Evolutionary conservation across 805 yeast genomes (phyloP).

Genomic region (Teunomyces aglyptinius): DNA sequence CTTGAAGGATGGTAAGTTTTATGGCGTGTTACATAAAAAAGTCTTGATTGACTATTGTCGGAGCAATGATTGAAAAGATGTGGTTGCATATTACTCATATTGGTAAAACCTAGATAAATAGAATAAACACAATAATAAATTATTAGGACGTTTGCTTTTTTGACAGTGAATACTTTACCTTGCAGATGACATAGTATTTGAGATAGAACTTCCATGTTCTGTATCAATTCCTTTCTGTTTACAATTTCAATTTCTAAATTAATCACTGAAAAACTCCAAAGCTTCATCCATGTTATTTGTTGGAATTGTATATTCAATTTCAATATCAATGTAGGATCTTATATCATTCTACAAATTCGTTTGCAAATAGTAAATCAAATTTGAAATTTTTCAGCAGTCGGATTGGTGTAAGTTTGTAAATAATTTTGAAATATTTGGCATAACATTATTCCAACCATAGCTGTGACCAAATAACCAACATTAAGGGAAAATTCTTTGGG

Average conservation of each 20-base stretch:
- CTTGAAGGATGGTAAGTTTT: constrained; percentile 44
- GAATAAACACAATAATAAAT: not conserved
- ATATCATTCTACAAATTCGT: not conserved
- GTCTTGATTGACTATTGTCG: constrained; percentile 46
- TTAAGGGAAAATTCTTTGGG: not conserved
- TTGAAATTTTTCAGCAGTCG: not conserved
- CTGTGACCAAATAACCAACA: not conserved
- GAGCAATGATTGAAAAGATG: constrained; percentile 7
- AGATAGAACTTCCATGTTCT: not conserved
- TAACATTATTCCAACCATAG: not conserved
- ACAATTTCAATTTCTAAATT: not conserved
- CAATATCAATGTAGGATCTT: not conserved
- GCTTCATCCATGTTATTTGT: not conserved
- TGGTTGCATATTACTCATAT: not conserved
- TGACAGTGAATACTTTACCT: not conserved
- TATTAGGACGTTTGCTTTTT: not conserved
- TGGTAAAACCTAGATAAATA: not conserved
- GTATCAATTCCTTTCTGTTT: not conserved
- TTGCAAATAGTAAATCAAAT: not conserved
- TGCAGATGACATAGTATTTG: not conserved
- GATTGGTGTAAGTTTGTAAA: not conserved
- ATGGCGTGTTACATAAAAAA: constrained; percentile 54
- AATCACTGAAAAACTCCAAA: not conserved
- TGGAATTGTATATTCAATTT: not conserved
- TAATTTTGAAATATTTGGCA: not conserved